Percentiles rank a stretch among this genome's conserved stretches.
Evolutionary conservation across 176 grass and related monocot species (phyloP).

Genomic region (Saccharum spontaneum): DNA sequence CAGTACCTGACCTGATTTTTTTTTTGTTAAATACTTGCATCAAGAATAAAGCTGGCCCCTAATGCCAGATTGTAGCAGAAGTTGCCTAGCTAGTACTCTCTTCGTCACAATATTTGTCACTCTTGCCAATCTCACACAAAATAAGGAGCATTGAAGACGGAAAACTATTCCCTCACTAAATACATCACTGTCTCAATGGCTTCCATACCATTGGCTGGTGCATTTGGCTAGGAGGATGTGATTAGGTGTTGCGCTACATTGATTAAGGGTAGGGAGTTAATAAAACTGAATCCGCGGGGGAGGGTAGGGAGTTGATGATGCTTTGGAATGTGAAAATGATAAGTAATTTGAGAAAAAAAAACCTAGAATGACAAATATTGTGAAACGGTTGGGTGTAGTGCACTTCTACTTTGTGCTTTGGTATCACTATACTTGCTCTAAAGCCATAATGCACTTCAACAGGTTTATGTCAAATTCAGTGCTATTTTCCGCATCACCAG

Average conservation of each 20-base stretch:
- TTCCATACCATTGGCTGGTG: not conserved
- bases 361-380: not conserved
- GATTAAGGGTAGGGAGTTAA: not conserved
- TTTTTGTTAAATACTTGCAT: not conserved
- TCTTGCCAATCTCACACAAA: not conserved
- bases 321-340: not conserved
- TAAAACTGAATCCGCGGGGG: not conserved
- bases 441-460: conserved; percentile 27
- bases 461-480: conserved; percentile 91
- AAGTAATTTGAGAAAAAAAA: not conserved
- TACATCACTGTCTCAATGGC: conserved; percentile 8
- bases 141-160: not conserved
- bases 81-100: not conserved
- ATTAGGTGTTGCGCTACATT: not conserved
- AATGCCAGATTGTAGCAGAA: not conserved
- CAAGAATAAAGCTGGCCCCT: not conserved
- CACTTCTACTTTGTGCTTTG: not conserved
- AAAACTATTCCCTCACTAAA: not conserved
- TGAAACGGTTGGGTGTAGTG: not conserved
- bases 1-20: not conserved
- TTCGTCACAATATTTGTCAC: not conserved
- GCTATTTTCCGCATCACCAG: conserved; percentile 81
- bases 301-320: not conserved
- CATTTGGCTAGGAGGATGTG: not conserved
- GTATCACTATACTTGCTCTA: not conserved